phyloP scores from a whole-genome alignment of 129 eudicot species.

The Sambucus nigra region DNA sequence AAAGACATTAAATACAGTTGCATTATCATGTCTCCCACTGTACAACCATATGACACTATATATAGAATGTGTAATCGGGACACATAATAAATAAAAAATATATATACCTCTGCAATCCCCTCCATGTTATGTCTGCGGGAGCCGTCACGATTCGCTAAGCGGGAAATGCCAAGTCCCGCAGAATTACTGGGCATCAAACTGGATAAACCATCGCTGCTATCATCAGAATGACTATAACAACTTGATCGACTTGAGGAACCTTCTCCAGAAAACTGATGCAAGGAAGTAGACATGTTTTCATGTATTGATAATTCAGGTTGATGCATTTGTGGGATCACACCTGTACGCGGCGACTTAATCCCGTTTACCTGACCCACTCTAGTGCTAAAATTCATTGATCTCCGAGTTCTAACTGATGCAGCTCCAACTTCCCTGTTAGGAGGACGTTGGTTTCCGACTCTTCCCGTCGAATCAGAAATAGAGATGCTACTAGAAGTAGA shows the following conservation, averaged over 20 bases:
- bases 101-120: constrained; percentile 69
- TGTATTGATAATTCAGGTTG: constrained; percentile 18
- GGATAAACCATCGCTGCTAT: constrained; percentile 16
- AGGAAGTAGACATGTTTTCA: constrained; percentile 3
- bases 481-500: constrained; percentile 25
- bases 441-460: constrained; percentile 25
- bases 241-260: constrained; percentile 26
- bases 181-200: constrained; percentile 19
- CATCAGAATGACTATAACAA: constrained; percentile 25
- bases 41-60: not conserved
- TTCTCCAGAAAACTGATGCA: constrained; percentile 12
- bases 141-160: constrained; percentile 38
- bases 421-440: constrained; percentile 22
- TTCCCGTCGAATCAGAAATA: constrained; percentile 35
- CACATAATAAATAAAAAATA: too few relatives aligned
- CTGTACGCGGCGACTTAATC: constrained; percentile 20
- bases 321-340: constrained; percentile 14
- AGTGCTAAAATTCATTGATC: constrained; percentile 25
- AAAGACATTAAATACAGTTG: not conserved
- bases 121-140: constrained; percentile 40
- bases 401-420: constrained; percentile 41
- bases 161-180: constrained; percentile 30
- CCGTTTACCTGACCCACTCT: constrained; percentile 23
- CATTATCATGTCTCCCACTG: not conserved
- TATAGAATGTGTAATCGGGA: constrained; percentile 2